These are phyloP conservation scores for Pythium monospermum DNA, from an alignment of 352 stramenopile species.

Conservation along the genomic window DNA sequence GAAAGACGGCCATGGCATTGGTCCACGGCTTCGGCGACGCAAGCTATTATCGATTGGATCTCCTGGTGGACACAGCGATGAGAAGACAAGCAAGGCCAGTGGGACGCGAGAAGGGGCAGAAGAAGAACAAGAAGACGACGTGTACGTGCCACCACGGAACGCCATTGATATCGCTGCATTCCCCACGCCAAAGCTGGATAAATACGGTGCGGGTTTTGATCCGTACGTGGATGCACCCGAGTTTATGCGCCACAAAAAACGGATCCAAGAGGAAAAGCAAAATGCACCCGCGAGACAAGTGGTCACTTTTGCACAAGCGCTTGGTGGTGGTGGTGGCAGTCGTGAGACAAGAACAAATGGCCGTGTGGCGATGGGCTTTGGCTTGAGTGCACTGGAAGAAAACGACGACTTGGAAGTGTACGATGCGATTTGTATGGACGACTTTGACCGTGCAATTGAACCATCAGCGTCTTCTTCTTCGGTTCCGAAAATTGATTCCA, in stretches of 20 bases:
- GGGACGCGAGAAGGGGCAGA: slow-evolving; percentile 3
- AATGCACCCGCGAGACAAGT: slow-evolving; percentile 35
- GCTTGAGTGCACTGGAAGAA: slow-evolving; percentile 74
- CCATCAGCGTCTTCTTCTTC: slow-evolving; percentile 1
- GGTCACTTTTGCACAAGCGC: slow-evolving; percentile 71
- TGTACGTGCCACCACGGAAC: slow-evolving; percentile 58
- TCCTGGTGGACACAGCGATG: slow-evolving; percentile 1
- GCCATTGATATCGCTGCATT: slow-evolving; percentile 49
- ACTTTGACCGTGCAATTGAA: slow-evolving; percentile 67
- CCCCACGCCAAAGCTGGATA: slow-evolving; percentile 66
- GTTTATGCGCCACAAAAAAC: slow-evolving; percentile 53
- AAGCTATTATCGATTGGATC: slow-evolving; percentile 33
- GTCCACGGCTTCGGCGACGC: slow-evolving; percentile 48
- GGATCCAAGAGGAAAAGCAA: slow-evolving; percentile 16
- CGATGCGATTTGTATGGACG: slow-evolving; percentile 44
- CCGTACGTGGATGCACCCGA: slow-evolving; percentile 70
- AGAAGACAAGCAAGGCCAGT: slow-evolving; percentile 5
- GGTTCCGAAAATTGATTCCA: slow-evolving; percentile 15
- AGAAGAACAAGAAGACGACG: slow-evolving; percentile 25
- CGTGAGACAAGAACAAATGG: slow-evolving; percentile 31
- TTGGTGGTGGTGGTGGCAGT: slow-evolving; percentile 14
- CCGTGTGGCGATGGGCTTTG: slow-evolving; percentile 42
- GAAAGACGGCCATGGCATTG: slow-evolving; percentile 89
- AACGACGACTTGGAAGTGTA: slow-evolving; percentile 86
- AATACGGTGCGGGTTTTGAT: slow-evolving; percentile 75